A percentile compares a stretch with the other conserved stretches of the same genome.
phyloP scores from a whole-genome alignment of 192 early-diverging fungal genomes.

The Coemansia sp. region DNA sequence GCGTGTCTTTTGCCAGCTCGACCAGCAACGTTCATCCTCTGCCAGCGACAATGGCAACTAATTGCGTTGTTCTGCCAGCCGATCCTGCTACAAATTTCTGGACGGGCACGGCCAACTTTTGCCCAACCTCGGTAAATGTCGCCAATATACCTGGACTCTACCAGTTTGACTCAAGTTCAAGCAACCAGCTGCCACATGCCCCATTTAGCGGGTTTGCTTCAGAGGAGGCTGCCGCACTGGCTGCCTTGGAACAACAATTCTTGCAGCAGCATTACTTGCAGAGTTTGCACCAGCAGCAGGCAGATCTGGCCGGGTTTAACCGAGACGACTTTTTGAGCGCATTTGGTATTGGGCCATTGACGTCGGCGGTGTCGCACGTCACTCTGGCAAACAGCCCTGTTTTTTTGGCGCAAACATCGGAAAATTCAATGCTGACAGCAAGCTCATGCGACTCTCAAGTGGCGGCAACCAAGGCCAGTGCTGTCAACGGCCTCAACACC shows the following conservation, averaged over 20 bases:
- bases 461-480: background rate
- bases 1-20: conserved; percentile 17
- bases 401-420: background rate
- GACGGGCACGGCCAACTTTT: background rate
- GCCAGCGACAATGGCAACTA: background rate
- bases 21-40: background rate
- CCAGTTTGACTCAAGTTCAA: background rate
- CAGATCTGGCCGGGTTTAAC: background rate
- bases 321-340: background rate
- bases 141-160: background rate
- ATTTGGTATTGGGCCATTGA: background rate
- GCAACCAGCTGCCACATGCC: background rate
- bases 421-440: no score
- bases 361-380: background rate
- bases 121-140: background rate
- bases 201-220: background rate
- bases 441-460: background rate
- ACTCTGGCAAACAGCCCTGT: background rate
- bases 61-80: background rate
- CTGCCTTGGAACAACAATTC: background rate
- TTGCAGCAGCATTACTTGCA: background rate
- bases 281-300: background rate
- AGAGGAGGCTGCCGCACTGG: background rate
- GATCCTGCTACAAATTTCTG: background rate
- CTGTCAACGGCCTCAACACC: background rate